Evolutionary conservation across 2,329 filamentous ascomycete genomes (phyloP), one percentile per base, ranked within the genome.

Genomic region (Amesomyces nigricolor): DNA sequence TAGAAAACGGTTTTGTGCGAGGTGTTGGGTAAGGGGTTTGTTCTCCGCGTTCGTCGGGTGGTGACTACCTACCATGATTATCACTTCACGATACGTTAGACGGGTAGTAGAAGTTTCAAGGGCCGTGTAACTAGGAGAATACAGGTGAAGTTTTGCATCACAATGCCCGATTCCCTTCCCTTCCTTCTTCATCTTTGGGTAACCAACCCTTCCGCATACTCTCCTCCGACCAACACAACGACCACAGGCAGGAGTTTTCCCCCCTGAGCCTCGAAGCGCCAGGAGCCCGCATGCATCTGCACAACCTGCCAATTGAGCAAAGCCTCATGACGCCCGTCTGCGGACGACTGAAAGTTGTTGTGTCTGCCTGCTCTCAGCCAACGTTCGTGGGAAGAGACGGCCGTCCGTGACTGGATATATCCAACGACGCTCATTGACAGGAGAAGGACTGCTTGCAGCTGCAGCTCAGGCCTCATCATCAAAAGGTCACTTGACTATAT

Each of bases 291-390:
- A n/a, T 49, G 46, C 45, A 44, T 45, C 44, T 38, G 30, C 39
- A 49, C 30, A 10, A 35, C 26, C 51, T 29, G 45, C 51, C 45
- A 43, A 43, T 43, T 14, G 16, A 48, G 45, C 51, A 53, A 37
- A 53, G 51, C 51, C 51, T 48, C 45, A 44, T 26, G 38, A 43
- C 19, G 38, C 14, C 38, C 5, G 8, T 10, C 35, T 42, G 40
- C 22, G 22, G 22, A 26, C 22, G 22, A 26, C 14, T 40, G 38
- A 40, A 14, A 14, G 38, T 9, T 4, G 32, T 11, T 35, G 9
- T 35, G 14, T 40, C 38, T 40, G 38, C 38, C 38, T 17, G 11
- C 14, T 40, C 14, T 16, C 4, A 6, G 16, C 32, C 9, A 13
- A 35, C 32, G 4, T 26, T 6, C 6, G 22, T 26, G 1, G 4